These are phyloP conservation scores for Amylocarpus encephaloides DNA, from an alignment of 2,329 filamentous ascomycete species.

Conservation along the genomic window DNA sequence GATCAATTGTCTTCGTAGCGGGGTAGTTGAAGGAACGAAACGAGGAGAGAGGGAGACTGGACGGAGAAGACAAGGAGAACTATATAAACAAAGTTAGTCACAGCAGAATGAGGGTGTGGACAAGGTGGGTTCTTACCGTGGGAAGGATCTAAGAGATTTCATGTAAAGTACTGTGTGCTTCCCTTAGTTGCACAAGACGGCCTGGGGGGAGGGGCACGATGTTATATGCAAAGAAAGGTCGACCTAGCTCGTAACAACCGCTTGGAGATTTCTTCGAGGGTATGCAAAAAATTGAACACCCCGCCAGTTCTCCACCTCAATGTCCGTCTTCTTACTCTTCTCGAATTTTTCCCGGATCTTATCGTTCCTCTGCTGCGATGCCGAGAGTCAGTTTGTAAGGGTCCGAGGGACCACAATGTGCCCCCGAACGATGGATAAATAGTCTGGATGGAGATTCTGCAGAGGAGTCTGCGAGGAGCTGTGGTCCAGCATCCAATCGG, in stretches of 20 bases:
- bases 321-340: background rate
- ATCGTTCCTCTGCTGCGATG: background rate
- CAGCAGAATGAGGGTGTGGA: background rate
- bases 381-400: too few relatives aligned
- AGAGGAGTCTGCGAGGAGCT: background rate
- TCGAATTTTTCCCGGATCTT: background rate
- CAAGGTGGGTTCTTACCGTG: constrained; percentile 8
- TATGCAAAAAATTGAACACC: background rate
- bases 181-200: constrained; percentile 7
- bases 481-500: constrained; percentile 6
- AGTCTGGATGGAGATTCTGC: background rate
- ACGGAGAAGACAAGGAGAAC: constrained; percentile 5
- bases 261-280: background rate
- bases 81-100: constrained; percentile 1
- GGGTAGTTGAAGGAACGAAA: constrained; percentile 4
- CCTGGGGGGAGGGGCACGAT: constrained; percentile 5
- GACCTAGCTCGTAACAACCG: background rate
- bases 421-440: background rate
- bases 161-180: constrained; percentile 7
- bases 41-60: constrained; percentile 8
- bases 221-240: constrained; percentile 5
- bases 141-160: constrained; percentile 7
- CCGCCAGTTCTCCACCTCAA: background rate
- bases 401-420: too few relatives aligned
- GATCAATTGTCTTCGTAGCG: background rate